Evolutionary conservation across 495 filamentous ascomycete species (phyloP), one percentile per base, ranked within the genome.

Genomic region (Talaromyces wortmannii): DNA sequence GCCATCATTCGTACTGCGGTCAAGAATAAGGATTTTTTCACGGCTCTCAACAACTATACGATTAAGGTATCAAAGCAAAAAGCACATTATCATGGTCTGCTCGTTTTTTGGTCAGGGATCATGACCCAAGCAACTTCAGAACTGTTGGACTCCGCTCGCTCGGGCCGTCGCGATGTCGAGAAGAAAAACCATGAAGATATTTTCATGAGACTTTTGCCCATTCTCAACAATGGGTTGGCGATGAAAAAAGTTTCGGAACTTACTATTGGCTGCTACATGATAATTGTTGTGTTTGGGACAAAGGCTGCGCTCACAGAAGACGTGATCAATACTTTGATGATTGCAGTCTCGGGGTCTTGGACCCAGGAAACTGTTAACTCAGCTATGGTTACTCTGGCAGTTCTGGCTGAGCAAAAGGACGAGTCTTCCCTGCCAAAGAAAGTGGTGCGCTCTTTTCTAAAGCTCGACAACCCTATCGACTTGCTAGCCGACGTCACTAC

Each of bases 81-180:
- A 17, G 82, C 88, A 18, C 83, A 91, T 17, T 87, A 90, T 59
- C 85, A 88, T 33, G 79, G 80, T 2, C 69, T 97, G 36, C 72
- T 95, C 18, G 84, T 89, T 0, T 96, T 97, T 63, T 98, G 92
- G 90, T 89, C 87, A 2, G 82, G 88, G 45, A 76, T 95, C 40
- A 82, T 83, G 64, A 89, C 89, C 0, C 90, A 97, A 70, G 83
- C 91, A 3, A 76, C 90, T 43, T 85, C 88, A 51, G 82, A 81
- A 10, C 90, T 90, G 82, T 71, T 96, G 48, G 90, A 95, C 55
- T 74, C 78, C 31, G 75, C 84, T 61, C 80, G 81, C 48, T 91
- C 89, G 7, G 90, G 90, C 15, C 77, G 87, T 47, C 75, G 73
- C 58, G 78, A 76, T 57, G 76, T 83, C 33, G 87, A 87, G 63